A percentile compares a stretch with the other conserved stretches of the same genome.
phyloP scores from a whole-genome alignment of 2,329 filamentous ascomycete species.

The Scedosporium boydii region DNA sequence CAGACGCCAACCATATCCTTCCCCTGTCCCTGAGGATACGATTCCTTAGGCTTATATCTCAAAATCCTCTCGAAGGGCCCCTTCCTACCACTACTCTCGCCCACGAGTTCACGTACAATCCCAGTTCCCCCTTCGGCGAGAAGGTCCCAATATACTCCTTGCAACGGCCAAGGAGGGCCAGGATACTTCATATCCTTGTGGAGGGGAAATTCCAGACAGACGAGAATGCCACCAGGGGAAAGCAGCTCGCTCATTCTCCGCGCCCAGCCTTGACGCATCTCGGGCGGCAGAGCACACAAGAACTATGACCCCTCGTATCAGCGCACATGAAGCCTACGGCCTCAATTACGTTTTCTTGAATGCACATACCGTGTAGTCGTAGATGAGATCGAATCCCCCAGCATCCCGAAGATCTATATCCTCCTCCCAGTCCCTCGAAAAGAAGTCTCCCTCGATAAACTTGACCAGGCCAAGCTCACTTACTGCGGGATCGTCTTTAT shows the following conservation, averaged over 20 bases:
- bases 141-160: conserved; percentile 1
- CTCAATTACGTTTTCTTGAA: not conserved
- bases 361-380: not conserved
- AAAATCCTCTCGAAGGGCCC: not conserved
- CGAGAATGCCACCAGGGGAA: not conserved
- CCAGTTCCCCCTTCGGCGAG: not conserved
- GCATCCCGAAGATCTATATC: not conserved
- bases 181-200: not conserved
- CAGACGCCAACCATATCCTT: conserved; percentile 1
- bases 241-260: conserved; percentile 2
- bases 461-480: not conserved
- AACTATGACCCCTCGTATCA: not conserved
- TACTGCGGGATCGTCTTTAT: not conserved
- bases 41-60: not conserved
- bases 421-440: not conserved
- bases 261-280: conserved; percentile 1
- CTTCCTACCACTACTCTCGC: not conserved
- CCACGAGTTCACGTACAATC: not conserved
- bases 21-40: not conserved
- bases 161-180: conserved; percentile 2
- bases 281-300: not conserved
- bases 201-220: conserved; percentile 2
- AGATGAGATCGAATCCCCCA: conserved; percentile 1
- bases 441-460: not conserved
- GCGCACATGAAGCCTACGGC: too few relatives aligned